Base-by-base conservation (phyloP, 768 basidiomycete species). In the Mycena rosella region DNA sequence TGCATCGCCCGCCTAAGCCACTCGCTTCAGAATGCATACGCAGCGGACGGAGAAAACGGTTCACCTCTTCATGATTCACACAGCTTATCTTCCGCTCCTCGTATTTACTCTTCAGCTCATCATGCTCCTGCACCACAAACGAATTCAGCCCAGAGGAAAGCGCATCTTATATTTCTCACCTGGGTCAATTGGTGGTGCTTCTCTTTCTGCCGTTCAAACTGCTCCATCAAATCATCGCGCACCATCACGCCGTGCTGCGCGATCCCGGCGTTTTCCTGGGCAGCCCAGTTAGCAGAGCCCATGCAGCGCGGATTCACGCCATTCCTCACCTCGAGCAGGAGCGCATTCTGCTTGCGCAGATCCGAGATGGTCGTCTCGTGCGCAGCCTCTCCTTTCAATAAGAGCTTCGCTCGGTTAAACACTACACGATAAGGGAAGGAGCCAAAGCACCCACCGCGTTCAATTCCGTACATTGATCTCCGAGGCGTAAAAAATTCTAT, bases 191-290 rank as follows among this genome's bases (percentile, higher is more conserved):
- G 30, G 7, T 34, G 7, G 51, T n/a, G 13, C 32, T 34, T 6
- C 32, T 13, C 13, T 30, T 22, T 52, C 20, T 52, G 51, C 2
- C 51, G 51, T 20, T 52, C 51, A 3, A 52, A 26, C 24, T 47
- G 51, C 20, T 52, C 51, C 51, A 52, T 29, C 30, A 52, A 32
- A 52, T 52, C 51, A n/a, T 52, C 32, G 3, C 51, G 51, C 32
- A 52, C 29, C 51, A 52, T 52, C 30, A 30, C 51, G 5, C 30
- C 27, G 30, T 52, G 51, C 6, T 34, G 14, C 4, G 51, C 18
- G 15, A 32, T 20, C 30, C 32, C 10, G 3, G 29, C 9, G 13
- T 20, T 32, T 8, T 52, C 51, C 51, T 52, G n/a, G 22, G 3
- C 3, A 18, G 24, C 3, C 5, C 36, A 34, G 13, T 22, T 14